Conservation (phyloP, 257 asterid genomes). For the Solanum chilense region DNA sequence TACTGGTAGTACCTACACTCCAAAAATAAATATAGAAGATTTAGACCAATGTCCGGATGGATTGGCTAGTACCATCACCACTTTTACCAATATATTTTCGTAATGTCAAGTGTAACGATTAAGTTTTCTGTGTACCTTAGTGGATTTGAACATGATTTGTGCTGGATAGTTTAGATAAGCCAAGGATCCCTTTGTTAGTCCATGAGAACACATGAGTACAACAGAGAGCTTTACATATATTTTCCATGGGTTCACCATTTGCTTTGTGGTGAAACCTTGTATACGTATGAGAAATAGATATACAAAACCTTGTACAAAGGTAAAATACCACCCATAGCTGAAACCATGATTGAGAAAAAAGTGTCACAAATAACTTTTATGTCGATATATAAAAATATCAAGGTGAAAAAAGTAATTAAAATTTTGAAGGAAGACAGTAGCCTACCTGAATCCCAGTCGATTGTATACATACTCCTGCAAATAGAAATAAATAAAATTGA, state of each 20-base stretch:
- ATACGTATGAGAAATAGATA: conserved; percentile 58
- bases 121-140: conserved; percentile 45
- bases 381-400: not conserved
- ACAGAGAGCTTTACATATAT: conserved; percentile 81
- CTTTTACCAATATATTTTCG: not conserved
- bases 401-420: not conserved
- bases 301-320: conserved; percentile 89
- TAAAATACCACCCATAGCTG: conserved; percentile 96
- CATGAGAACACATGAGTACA: conserved; percentile 96
- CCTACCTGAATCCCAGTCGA: conserved; percentile 72
- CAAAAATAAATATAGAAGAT: conserved; percentile 1
- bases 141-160: conserved; percentile 92
- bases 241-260: conserved; percentile 95
- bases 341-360: conserved; percentile 3
- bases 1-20: conserved; percentile 67
- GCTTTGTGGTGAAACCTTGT: conserved; percentile 87
- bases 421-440: not conserved
- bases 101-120: not conserved
- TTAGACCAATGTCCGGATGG: not conserved
- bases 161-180: conserved; percentile 95
- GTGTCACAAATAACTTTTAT: not conserved
- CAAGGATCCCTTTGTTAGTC: conserved; percentile 83
- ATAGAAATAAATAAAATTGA: conserved; percentile 13
- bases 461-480: conserved; percentile 88
- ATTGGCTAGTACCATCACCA: not conserved